Base-by-base conservation (phyloP, 495 filamentous ascomycete genomes). In the Terfezia boudieri region DNA sequence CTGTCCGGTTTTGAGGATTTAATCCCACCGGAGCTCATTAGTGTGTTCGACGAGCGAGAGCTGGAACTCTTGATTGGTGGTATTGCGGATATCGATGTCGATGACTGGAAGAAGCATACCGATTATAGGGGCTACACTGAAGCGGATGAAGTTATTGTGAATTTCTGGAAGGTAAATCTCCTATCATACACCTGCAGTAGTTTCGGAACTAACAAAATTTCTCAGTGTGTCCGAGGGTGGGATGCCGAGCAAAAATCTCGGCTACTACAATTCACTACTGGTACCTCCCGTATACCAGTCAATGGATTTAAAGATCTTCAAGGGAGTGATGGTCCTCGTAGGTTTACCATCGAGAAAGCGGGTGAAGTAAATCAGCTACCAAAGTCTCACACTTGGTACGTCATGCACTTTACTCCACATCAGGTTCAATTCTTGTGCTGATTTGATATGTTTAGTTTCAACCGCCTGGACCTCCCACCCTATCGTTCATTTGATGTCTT, bases 61-160 rank as follows among this genome's bases (percentile, higher is more conserved):
- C 72, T 99, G 51, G 90, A 99, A 68, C 70, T 99, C 60, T 73
- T 99, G 59, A 96, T 99, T 66, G 90, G 90, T 58, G 90, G 90
- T 74, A 99, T 99, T 64, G 92, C 90, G 49, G 90, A 99, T 67
- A 99, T 99, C 61, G 90, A 99, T 63, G 92, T 99, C 17, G 90
- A 96, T 51, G 90, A 99, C 68, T 99, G 90, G 90, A 99, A 99
- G 81, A 99, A 99, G 71, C 90, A 99, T 71, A 99, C 90, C n/a
- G 90, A 99, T 66, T 99, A 99, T 70, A 80, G 90, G 57, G 90
- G 90, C n/a, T 99, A 99, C 71, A 94, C 93, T 41, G 90, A 99
- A 69, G 80, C 77, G 53, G 92, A 96, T 67, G 85, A 94, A 64
- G 92, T 96, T 36, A 92, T 99, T 59, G 80, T 84, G 66, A 88